These are phyloP conservation scores for Pseudoneurospora amorphoporcata DNA, from an alignment of 495 filamentous ascomycete species.

Conservation along the genomic window DNA sequence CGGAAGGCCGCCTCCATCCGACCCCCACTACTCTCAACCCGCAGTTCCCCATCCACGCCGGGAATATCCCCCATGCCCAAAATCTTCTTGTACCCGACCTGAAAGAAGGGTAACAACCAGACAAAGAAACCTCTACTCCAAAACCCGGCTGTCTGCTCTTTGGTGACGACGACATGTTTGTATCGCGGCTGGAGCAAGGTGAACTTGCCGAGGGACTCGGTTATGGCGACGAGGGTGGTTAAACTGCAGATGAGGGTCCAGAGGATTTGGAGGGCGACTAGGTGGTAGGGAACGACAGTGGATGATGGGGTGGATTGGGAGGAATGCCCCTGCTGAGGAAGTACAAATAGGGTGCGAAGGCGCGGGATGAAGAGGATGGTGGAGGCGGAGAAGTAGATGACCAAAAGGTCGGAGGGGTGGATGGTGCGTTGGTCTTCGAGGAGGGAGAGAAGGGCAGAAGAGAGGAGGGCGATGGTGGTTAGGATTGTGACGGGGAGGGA, in stretches of 20 bases:
- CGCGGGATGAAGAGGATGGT: slow-evolving; percentile 16
- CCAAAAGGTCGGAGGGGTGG: slow-evolving; percentile 22
- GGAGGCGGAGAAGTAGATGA: slow-evolving; percentile 23
- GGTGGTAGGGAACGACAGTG: not conserved
- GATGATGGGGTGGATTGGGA: not conserved
- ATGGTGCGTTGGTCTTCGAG: slow-evolving; percentile 27
- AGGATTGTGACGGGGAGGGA: slow-evolving; percentile 14
- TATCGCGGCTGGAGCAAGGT: slow-evolving; percentile 12
- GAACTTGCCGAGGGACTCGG: slow-evolving; percentile 22
- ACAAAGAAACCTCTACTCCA: slow-evolving; percentile 25
- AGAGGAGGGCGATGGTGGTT: slow-evolving; percentile 1
- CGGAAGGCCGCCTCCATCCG: slow-evolving; percentile 1
- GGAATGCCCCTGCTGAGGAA: too few relatives aligned
- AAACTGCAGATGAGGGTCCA: slow-evolving; percentile 5
- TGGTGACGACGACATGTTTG: slow-evolving; percentile 5
- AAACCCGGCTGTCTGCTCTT: slow-evolving; percentile 19
- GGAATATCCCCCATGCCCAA: slow-evolving; percentile 23
- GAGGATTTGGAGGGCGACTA: not conserved
- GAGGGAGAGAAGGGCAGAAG: slow-evolving; percentile 15
- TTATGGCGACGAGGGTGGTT: slow-evolving; percentile 1
- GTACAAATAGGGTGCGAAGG: slow-evolving; percentile 21
- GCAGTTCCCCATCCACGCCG: slow-evolving; percentile 8
- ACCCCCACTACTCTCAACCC: not conserved
- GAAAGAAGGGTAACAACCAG: slow-evolving; percentile 25
- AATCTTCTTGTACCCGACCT: slow-evolving; percentile 16